phyloP scores from a whole-genome alignment of 2,329 filamentous ascomycete species.

The Fusarium sp. region DNA sequence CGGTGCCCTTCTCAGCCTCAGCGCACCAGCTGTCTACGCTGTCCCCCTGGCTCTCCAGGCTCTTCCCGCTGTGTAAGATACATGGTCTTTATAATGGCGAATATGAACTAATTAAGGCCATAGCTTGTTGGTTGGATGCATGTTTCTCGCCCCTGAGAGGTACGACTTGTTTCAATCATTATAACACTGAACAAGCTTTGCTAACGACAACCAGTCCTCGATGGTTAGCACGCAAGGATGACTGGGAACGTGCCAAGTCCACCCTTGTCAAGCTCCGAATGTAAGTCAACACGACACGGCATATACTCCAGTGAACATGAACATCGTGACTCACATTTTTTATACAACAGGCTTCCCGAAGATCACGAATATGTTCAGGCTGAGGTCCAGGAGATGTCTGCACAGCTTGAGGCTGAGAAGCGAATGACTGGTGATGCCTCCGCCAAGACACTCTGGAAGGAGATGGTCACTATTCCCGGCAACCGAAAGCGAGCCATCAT shows the following conservation, averaged over 20 bases:
- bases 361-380: slow-evolving; percentile 66
- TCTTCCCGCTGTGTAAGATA: slow-evolving; percentile 65
- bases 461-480: slow-evolving; percentile 69
- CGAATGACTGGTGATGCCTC: slow-evolving; percentile 64
- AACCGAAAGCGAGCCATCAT: slow-evolving; percentile 74
- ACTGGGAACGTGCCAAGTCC: slow-evolving; percentile 70
- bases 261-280: slow-evolving; percentile 64
- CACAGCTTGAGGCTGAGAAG: slow-evolving; percentile 71
- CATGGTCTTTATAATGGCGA: background rate
- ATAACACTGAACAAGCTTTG: background rate
- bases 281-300: slow-evolving; percentile 37
- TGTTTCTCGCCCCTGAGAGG: slow-evolving; percentile 68
- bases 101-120: slow-evolving; percentile 4
- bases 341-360: slow-evolving; percentile 57
- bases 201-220: slow-evolving; percentile 64
- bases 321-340: slow-evolving; percentile 2
- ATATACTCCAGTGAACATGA: too few species aligned
- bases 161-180: slow-evolving; percentile 11
- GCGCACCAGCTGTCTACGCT: slow-evolving; percentile 63
- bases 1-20: slow-evolving; percentile 59
- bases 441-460: slow-evolving; percentile 68
- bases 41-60: slow-evolving; percentile 73
- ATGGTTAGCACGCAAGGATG: slow-evolving; percentile 74
- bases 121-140: slow-evolving; percentile 65
- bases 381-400: slow-evolving; percentile 70